phyloP scores from a whole-genome alignment of 345 rosid genomes.

The Aegle marmelos region DNA sequence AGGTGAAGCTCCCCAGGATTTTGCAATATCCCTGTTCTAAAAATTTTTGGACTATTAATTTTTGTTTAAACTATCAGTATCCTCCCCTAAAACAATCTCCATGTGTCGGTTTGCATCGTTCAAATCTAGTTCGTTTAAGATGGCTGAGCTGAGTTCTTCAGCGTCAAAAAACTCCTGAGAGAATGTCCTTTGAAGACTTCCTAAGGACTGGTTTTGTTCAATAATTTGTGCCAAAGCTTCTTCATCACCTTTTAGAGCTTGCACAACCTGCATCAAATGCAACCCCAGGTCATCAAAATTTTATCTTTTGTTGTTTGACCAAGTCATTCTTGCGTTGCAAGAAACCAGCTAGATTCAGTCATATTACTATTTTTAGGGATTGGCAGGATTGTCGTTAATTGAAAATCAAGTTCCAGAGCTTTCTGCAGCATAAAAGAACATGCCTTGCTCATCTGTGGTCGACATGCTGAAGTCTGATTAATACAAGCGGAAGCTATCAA shows the following conservation, averaged over 20 bases:
- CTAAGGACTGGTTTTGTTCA: slow-evolving; percentile 22
- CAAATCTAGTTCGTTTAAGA: slow-evolving; percentile 25
- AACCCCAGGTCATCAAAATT: neutral
- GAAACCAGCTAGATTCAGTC: neutral
- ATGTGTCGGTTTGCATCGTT: slow-evolving; percentile 53
- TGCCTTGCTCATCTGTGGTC: slow-evolving; percentile 83
- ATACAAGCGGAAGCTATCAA: slow-evolving; percentile 75
- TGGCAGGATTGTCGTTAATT: no score
- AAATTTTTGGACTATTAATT: neutral
- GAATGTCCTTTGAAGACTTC: slow-evolving; percentile 50
- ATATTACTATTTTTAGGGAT: no score
- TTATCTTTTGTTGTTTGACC: neutral
- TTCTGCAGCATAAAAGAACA: no score
- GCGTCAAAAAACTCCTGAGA: slow-evolving; percentile 66
- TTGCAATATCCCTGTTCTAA: neutral
- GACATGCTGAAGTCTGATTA: slow-evolving; percentile 62
- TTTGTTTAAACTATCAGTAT: neutral
- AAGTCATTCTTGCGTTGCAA: neutral
- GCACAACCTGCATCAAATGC: slow-evolving; percentile 42
- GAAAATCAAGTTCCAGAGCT: no score
- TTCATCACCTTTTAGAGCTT: slow-evolving; percentile 58
- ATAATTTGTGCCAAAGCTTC: slow-evolving; percentile 25
- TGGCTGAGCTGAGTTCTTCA: slow-evolving; percentile 69
- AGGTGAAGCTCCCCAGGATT: neutral
- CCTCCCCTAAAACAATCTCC: slow-evolving; percentile 46